phyloP scores from a whole-genome alignment of 208 protist species.

The Trypanosomatidae sp. region DNA sequence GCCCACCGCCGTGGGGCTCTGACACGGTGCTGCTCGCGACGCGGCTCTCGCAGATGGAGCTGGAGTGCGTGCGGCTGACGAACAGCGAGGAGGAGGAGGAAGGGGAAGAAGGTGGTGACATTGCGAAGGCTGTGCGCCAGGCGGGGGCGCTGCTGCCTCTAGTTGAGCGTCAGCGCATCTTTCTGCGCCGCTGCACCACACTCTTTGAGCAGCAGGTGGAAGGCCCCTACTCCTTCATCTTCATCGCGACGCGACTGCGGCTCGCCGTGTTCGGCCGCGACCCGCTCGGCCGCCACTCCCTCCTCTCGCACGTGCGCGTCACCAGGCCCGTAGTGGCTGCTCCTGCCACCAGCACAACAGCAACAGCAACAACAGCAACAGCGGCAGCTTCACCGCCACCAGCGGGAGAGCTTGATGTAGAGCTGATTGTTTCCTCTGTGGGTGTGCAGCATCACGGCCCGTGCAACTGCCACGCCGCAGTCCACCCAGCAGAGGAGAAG shows the following conservation, averaged over 20 bases:
- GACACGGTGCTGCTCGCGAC: slow-evolving; percentile 71
- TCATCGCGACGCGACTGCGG: slow-evolving; percentile 55
- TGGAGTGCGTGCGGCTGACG: slow-evolving; percentile 23
- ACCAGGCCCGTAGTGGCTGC: neutral
- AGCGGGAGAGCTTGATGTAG: slow-evolving; percentile 42
- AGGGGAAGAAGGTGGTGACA: too few relatives aligned
- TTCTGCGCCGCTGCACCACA: slow-evolving; percentile 53
- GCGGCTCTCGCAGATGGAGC: slow-evolving; percentile 61
- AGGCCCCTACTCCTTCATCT: slow-evolving; percentile 87
- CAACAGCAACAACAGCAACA: neutral
- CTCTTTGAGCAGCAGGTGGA: slow-evolving; percentile 75
- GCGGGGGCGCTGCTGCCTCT: slow-evolving; percentile 23
- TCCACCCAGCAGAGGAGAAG: neutral
- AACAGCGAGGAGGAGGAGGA: neutral
- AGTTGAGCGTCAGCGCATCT: slow-evolving; percentile 40
- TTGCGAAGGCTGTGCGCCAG: too few relatives aligned
- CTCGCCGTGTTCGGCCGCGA: slow-evolving; percentile 88
- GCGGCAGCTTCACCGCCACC: too few relatives aligned
- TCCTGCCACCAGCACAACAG: neutral
- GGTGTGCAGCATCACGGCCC: slow-evolving; percentile 43
- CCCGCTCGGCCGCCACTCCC: slow-evolving; percentile 81
- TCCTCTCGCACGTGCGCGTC: slow-evolving; percentile 59
- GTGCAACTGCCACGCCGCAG: neutral
- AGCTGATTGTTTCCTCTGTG: slow-evolving; percentile 77
- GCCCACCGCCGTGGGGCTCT: slow-evolving; percentile 57